Percentiles rank a stretch among this genome's conserved stretches.
Conservation (phyloP, 352 stramenopile species). For the Pythium grandisporangium region DNA sequence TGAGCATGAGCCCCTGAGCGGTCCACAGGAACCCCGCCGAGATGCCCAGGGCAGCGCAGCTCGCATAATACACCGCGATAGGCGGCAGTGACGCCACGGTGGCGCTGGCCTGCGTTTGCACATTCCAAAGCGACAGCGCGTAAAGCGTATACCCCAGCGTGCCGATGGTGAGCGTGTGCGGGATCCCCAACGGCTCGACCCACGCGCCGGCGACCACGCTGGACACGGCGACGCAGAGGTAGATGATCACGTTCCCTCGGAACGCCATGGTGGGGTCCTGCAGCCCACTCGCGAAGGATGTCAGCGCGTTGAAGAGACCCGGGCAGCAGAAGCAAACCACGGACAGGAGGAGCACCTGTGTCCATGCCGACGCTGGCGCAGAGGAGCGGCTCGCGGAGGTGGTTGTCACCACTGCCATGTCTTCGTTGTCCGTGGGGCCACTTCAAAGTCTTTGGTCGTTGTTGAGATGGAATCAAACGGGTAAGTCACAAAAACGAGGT, state of each 20-base stretch:
- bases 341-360: constrained; percentile 27
- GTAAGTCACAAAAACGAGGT: no score
- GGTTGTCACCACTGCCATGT: no score
- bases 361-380: neutral
- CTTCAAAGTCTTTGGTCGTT: no score
- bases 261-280: constrained; percentile 27
- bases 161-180: constrained; percentile 36
- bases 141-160: constrained; percentile 52
- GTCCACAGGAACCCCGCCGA: constrained; percentile 72
- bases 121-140: constrained; percentile 31
- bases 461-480: no score
- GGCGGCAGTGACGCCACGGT: neutral
- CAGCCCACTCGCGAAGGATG: constrained; percentile 29
- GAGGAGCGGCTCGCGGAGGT: neutral
- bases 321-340: constrained; percentile 42
- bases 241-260: constrained; percentile 34
- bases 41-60: constrained; percentile 33
- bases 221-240: constrained; percentile 45
- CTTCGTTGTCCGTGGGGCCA: no score
- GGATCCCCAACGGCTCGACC: constrained; percentile 33
- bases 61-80: constrained; percentile 10
- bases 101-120: constrained; percentile 12
- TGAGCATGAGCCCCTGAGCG: constrained; percentile 55
- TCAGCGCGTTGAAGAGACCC: constrained; percentile 46
- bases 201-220: constrained; percentile 35